Conservation (phyloP, 2,329 filamentous ascomycete species). For the Geosmithia putterillii region DNA sequence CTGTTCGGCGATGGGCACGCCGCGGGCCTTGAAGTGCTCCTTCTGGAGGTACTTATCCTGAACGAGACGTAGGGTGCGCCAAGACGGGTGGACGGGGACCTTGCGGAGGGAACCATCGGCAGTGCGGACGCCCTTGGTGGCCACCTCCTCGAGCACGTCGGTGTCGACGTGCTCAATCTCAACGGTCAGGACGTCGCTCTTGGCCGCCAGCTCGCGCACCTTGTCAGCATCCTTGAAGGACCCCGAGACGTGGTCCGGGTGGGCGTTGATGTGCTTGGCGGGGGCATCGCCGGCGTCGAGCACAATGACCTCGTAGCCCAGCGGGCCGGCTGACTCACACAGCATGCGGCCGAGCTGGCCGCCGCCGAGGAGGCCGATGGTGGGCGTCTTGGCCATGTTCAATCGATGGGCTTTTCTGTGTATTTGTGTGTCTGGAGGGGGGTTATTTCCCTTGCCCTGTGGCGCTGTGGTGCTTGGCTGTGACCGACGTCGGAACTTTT, state of each 20-base stretch:
- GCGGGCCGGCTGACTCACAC: slow-evolving; percentile 63
- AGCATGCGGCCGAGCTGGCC: slow-evolving; percentile 90
- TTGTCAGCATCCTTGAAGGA: slow-evolving; percentile 77
- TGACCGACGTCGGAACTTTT: too few species aligned
- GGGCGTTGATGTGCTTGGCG: slow-evolving; percentile 75
- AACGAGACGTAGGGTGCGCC: slow-evolving; percentile 76
- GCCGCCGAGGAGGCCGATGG: slow-evolving; percentile 41
- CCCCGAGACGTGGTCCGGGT: slow-evolving; percentile 62
- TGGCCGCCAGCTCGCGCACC: slow-evolving; percentile 65
- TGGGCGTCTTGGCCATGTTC: slow-evolving; percentile 12
- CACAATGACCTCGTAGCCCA: slow-evolving; percentile 68
- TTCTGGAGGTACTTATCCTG: slow-evolving; percentile 94
- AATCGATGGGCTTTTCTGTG: too few species aligned
- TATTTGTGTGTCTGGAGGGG: neutral
- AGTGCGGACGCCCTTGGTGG: slow-evolving; percentile 47
- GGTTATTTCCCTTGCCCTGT: too few species aligned
- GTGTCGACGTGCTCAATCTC: slow-evolving; percentile 95
- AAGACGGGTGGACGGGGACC: slow-evolving; percentile 65
- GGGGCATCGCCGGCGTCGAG: slow-evolving; percentile 63
- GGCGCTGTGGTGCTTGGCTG: too few species aligned
- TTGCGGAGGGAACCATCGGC: slow-evolving; percentile 27
- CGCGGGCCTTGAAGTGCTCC: slow-evolving; percentile 55
- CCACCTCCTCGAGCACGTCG: slow-evolving; percentile 75
- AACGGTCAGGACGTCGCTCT: slow-evolving; percentile 74
- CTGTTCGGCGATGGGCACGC: slow-evolving; percentile 63